Conservation (phyloP, 441 rosid genomes). For the Raphanus hybrid region DNA sequence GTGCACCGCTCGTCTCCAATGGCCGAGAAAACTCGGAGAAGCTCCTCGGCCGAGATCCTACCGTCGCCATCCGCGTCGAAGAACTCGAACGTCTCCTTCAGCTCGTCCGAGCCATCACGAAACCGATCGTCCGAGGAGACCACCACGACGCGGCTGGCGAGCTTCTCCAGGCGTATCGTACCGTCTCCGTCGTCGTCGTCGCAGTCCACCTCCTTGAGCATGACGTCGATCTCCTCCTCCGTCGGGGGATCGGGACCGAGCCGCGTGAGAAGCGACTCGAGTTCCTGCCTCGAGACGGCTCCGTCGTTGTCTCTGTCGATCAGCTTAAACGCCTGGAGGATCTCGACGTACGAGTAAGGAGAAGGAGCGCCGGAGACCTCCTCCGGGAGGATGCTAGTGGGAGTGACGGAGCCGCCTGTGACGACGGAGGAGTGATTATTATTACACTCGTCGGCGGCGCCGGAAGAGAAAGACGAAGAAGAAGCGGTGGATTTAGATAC, state of each 20-base stretch:
- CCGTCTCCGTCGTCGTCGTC: conserved; percentile 24
- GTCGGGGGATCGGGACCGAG: conserved; percentile 55
- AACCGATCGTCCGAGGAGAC: conserved; percentile 25
- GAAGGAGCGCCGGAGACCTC: conserved; percentile 45
- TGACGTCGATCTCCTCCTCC: conserved; percentile 57
- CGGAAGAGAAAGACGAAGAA: conserved; percentile 41
- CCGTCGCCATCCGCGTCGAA: conserved; percentile 87
- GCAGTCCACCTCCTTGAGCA: conserved; percentile 63
- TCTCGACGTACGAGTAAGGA: conserved; percentile 52
- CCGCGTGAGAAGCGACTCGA: conserved; percentile 62
- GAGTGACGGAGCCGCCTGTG: conserved; percentile 48
- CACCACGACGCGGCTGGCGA: conserved; percentile 49
- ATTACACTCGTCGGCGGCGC: conserved; percentile 32
- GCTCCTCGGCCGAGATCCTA: conserved; percentile 78
- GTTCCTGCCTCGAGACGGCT: conserved; percentile 53
- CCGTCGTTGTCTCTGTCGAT: conserved; percentile 73
- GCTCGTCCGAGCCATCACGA: conserved; percentile 53
- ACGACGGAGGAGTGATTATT: neutral
- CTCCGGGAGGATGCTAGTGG: conserved; percentile 65
- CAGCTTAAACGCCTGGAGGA: conserved; percentile 55
- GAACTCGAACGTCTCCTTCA: conserved; percentile 69
- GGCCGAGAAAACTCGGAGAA: conserved; percentile 48
- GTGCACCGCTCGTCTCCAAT: conserved; percentile 76
- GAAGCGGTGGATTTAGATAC: conserved; percentile 36
- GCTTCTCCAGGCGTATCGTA: conserved; percentile 53